Conservation (phyloP, 306 rosid genomes). For the Lupinus albus region DNA sequence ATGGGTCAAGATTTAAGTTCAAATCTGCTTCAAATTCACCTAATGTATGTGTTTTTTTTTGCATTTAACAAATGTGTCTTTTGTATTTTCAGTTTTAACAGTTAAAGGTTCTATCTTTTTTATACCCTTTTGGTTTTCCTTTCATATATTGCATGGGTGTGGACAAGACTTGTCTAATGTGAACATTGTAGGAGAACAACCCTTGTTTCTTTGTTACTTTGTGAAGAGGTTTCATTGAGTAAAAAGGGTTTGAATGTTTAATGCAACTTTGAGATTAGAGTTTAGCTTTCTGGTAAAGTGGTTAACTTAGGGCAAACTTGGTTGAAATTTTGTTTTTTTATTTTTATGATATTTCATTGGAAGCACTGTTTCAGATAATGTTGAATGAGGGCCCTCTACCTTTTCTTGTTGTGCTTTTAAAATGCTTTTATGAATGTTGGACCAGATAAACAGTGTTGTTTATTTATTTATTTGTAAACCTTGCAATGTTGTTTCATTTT, state of each 20-base stretch:
- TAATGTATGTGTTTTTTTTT: constrained; percentile 33
- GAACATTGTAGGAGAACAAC: too few species aligned
- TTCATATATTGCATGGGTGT: neutral
- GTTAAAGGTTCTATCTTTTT: neutral
- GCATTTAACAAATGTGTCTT: neutral
- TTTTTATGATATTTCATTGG: neutral
- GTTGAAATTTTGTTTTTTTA: neutral
- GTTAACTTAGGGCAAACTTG: neutral
- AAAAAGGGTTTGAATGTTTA: neutral
- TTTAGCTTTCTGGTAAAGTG: neutral
- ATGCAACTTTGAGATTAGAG: neutral
- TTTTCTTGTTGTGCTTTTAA: neutral
- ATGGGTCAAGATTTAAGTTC: constrained; percentile 37
- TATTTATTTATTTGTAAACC: neutral
- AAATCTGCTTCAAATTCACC: constrained; percentile 43
- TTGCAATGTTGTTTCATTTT: constrained; percentile 7
- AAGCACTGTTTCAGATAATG: neutral
- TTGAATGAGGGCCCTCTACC: constrained; percentile 44
- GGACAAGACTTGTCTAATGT: too few species aligned
- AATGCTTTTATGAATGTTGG: constrained; percentile 32
- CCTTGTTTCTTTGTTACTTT: neutral
- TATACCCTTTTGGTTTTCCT: neutral
- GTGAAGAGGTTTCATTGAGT: neutral
- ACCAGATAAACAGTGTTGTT: constrained; percentile 2
- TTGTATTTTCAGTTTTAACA: too few species aligned